Base-by-base conservation (phyloP, 768 basidiomycete species). In the Tulasnella calospora region DNA sequence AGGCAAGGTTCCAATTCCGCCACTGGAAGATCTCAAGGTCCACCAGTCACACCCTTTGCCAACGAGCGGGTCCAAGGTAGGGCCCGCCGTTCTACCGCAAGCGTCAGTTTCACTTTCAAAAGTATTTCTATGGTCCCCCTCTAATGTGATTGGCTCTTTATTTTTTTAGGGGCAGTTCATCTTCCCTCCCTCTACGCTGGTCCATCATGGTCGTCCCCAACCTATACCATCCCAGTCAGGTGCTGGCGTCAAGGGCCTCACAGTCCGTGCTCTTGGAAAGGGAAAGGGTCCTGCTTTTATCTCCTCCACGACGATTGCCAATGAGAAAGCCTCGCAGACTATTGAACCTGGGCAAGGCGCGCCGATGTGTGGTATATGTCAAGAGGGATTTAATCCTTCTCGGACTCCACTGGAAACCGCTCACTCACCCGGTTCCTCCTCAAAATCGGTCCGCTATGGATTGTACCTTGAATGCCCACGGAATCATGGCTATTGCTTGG, bases 401-500 rank as follows among this genome's bases (percentile, higher is more conserved):
- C 3, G 27, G 36, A n/a, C 35, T 41, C 76, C 76, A 15, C 12
- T 77, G 36, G 21, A 36, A 4, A 21, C 51, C 36, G 33, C 61
- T 33, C 61, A 40, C 3, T 35, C 61, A 35, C 55, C 76, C 33
- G 35, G 57, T 12, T 77, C 76, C 4, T 77, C 76, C 15, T 67
- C 75, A 17, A 27, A 21, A 30, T 15, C 35, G 0, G 51, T 40
- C 35, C 38, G 21, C 27, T 71, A 77, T 19, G 76, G 76, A 12
- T 33, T 77, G 67, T 70, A 35, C 36, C 33, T 77, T 13, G 12
- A 5, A 5, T 77, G 76, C 30, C 76, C 76, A 13, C 23, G 13
- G 33, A 36, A 35, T 5, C 76, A 77, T 27, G n/a, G 30, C 13
- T 77, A 77, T 33, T 77, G 76, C 70, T 51, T 77, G 57, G 61